Evolutionary conservation across 2,329 filamentous ascomycete species (phyloP), one percentile per base, ranked within the genome.

Genomic region (Huntiella moniliformis): DNA sequence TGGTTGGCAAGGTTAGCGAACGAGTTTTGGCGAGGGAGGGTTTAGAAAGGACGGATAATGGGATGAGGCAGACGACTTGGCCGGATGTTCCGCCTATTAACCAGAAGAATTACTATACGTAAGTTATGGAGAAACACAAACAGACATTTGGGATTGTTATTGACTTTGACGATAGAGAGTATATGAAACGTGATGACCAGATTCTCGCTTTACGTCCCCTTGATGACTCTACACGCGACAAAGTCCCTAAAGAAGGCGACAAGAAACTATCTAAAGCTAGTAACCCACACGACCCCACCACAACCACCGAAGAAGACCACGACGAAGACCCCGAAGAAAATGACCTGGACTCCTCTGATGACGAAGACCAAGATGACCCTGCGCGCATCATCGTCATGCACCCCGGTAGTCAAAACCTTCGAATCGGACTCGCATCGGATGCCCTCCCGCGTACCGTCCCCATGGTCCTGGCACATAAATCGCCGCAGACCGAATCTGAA

Each of bases 91-190:
- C 75, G 38, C 84, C 91, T 56, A 98, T 98, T 63, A 98, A 98
- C 60, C 91, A 98, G 62, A 98, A 98, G 67, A 98, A 98, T 62
- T 98, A 98, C 63, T 95, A 95, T 61, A 94, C 87, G 84, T 91
- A 70, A 51, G 48, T 45, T n/a, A 17, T 11, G 5, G 10, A 12
- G n/a, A 10, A 11, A 17, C 5, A 44, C 12, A 13, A 10, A 43
- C 16, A 17, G 13, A 33, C 7, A 31, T 13, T 15, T 13, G 13
- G 5, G 15, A 32, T 38, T 7, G 4, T 18, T 7, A 16, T 5
- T 11, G 3, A 28, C 22, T 28, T 28, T 7, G 22, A 28, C 8
- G 22, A 28, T 54, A 94, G 86, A 51, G 91, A 98, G 59, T 98
- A 94, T 56, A 82, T 98, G 64, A 98, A 98, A 67, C 81, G 88